A percentile compares a stretch with the other conserved stretches of the same genome.
Conservation (phyloP, 2,329 filamentous ascomycete genomes). For the Cordyceps cicadae region DNA sequence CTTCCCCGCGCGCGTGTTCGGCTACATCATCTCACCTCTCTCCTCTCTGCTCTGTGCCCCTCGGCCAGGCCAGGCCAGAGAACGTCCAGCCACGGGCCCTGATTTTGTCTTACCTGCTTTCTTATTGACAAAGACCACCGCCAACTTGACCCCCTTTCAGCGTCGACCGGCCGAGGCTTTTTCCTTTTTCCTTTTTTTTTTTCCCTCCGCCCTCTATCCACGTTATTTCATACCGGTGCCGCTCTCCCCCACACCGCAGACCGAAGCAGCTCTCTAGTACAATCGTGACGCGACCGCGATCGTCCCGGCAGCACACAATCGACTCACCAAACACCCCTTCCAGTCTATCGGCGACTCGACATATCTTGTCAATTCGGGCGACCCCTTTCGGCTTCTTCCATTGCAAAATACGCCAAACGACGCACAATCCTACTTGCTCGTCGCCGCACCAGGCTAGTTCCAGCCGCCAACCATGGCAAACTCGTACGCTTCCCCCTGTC, state of each 20-base stretch:
- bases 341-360: neutral
- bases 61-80: neutral
- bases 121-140: neutral
- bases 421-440: neutral
- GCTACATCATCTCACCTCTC: neutral
- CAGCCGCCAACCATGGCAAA: slow-evolving; percentile 10
- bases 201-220: neutral
- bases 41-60: neutral
- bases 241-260: neutral
- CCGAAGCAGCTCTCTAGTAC: neutral
- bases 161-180: neutral
- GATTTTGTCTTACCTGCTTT: neutral
- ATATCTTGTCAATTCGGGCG: neutral
- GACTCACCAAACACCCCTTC: neutral
- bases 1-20: no score
- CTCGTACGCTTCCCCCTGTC: slow-evolving; percentile 4
- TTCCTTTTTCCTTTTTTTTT: neutral
- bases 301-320: neutral
- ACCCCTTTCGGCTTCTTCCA: neutral
- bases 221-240: neutral
- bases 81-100: neutral
- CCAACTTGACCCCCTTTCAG: neutral
- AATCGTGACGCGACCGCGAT: slow-evolving; percentile 12
- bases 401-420: neutral
- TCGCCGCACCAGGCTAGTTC: neutral